Evolutionary conservation across 2,329 filamentous ascomycete genomes (phyloP), one percentile per base, ranked within the genome.

Genomic region (Fusarium sp.): DNA sequence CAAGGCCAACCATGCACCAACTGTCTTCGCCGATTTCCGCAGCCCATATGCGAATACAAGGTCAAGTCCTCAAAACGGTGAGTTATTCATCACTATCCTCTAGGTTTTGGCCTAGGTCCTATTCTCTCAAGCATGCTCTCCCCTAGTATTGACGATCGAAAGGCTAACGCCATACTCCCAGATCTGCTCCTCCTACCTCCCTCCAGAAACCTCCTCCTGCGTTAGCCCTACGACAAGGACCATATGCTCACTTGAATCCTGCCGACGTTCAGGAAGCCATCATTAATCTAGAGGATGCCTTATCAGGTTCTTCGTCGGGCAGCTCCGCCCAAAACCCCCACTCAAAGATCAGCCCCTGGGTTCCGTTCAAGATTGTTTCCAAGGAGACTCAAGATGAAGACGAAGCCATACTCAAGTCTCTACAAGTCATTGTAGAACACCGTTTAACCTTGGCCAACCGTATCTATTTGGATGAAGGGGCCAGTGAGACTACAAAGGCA

Each of bases 1-100:
- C 84, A 86, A 69, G 81, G 82, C 25, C 83, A 84, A 29, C 85
- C 85, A 13, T 87, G 85, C 75, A 82, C 81, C 44, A 86, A 87
- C 70, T 87, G 85, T 68, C 77, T 80, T 23, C 82, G 85, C 36
- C 80, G 85, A 29, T 87, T 84, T 65, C 85, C 85, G 0, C 83
- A 82, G 57, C 84, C 84, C 1, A 70, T 77, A 6, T 87, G 85
- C 73, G 80, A 85, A 67, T 87, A 87, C 61, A 74, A 74, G 34
- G 42, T 62, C n/a, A 78, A 73, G 29, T 44, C 65, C n/a, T 49
- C 73, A 3, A 72, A 65, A 34, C 72, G 54, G 73, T 75, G 1
- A 51, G 68, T 70, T 29, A 18, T 9, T 18, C 13, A 10, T 38
- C 7, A 2, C 9, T 8, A 6, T 13, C 11, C 25, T 36, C 6